phyloP scores from a whole-genome alignment of 2,329 filamentous ascomycete species.

The Colletotrichum sp. region DNA sequence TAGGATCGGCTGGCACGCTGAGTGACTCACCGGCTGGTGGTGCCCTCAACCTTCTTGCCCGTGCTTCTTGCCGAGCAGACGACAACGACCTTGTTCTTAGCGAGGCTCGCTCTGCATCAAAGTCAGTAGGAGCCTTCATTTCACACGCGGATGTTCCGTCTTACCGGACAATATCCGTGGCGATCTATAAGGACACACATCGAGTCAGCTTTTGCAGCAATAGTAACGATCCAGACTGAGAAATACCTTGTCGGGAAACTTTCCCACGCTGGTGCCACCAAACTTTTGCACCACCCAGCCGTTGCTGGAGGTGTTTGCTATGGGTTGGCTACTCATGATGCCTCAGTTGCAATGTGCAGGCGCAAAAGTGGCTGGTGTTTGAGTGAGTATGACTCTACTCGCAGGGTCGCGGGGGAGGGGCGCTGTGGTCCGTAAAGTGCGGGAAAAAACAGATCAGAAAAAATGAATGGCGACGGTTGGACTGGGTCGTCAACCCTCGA shows the following conservation, averaged over 20 bases:
- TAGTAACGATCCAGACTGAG: conserved; percentile 13
- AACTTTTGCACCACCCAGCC: conserved; percentile 94
- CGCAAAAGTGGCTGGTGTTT: background rate
- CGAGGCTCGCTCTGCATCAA: conserved; percentile 59
- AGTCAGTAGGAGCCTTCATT: conserved; percentile 19
- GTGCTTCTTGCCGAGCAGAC: conserved; percentile 96
- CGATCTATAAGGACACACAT: conserved; percentile 47
- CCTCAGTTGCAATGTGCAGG: background rate
- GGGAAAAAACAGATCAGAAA: background rate
- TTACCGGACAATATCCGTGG: conserved; percentile 72
- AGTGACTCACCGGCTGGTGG: conserved; percentile 83
- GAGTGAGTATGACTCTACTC: conserved; percentile 8
- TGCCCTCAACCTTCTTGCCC: conserved; percentile 92
- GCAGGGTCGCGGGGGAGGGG: background rate
- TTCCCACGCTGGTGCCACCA: conserved; percentile 93
- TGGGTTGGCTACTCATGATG: conserved; percentile 16
- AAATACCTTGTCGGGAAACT: conserved; percentile 77
- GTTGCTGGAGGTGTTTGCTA: conserved; percentile 41
- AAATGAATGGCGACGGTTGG: conserved; percentile 7
- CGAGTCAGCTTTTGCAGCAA: conserved; percentile 31
- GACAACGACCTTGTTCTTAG: conserved; percentile 79
- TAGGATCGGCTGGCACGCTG: background rate
- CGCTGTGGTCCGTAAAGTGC: background rate
- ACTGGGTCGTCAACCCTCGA: conserved; percentile 9
- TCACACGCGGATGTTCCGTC: background rate